A percentile compares a stretch with the other conserved stretches of the same genome.
Evolutionary conservation across 768 basidiomycete species (phyloP).

Genomic region (Leucosporidium creatinivorum): DNA sequence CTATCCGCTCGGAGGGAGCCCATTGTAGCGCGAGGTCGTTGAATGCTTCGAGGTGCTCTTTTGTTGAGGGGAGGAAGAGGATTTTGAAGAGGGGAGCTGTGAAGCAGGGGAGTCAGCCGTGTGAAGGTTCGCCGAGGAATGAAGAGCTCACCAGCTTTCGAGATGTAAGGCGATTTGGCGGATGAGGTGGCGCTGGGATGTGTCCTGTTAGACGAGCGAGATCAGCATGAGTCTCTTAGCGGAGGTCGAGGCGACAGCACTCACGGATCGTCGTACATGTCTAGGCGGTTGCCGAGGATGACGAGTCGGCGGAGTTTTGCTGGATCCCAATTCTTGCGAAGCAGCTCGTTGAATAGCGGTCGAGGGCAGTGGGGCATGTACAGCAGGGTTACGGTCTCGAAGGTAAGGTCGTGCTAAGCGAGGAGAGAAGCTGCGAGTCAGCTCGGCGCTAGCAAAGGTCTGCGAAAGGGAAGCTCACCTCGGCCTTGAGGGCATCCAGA

Average conservation of each 20-base stretch:
- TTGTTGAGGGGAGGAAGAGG: slow-evolving; percentile 15
- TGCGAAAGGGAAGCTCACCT: background rate
- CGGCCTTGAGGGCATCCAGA: slow-evolving; percentile 2
- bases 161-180: background rate
- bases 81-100: slow-evolving; percentile 22
- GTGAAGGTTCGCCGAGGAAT: background rate
- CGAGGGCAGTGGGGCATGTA: slow-evolving; percentile 38
- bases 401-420: slow-evolving; percentile 8
- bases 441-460: background rate
- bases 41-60: slow-evolving; percentile 29
- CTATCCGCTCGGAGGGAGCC: background rate
- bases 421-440: background rate
- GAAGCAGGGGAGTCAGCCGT: background rate
- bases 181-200: slow-evolving; percentile 1
- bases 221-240: too few species aligned
- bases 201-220: background rate
- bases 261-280: slow-evolving; percentile 33
- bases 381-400: slow-evolving; percentile 24
- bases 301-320: slow-evolving; percentile 5
- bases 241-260: background rate
- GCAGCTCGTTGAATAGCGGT: slow-evolving; percentile 30
- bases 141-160: slow-evolving; percentile 3
- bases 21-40: slow-evolving; percentile 33
- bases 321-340: slow-evolving; percentile 21
- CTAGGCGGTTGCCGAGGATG: slow-evolving; percentile 33